Percentiles rank a stretch among this genome's conserved stretches.
Conservation (phyloP, 2,329 filamentous ascomycete genomes). For the Conoideocrella luteorostrata region DNA sequence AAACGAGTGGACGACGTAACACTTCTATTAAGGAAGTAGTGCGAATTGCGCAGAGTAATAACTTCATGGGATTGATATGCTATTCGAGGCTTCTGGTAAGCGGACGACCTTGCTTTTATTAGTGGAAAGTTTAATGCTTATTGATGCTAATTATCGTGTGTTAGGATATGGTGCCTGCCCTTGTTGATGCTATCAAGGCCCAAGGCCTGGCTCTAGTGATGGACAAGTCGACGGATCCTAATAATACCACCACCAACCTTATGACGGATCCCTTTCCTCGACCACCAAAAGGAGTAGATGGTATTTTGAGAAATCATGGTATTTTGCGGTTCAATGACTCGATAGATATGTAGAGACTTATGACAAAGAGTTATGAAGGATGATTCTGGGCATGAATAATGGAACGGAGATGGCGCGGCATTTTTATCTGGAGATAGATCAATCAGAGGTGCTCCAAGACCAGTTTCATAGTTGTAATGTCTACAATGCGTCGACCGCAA, state of each 20-base stretch:
- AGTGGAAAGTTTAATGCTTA: background rate
- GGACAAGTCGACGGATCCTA: conserved; percentile 64
- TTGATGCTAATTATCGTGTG: background rate
- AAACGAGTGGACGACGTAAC: conserved; percentile 61
- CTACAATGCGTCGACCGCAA: no score
- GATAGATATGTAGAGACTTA: conserved; percentile 57
- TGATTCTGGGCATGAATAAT: background rate
- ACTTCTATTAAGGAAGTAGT: conserved; percentile 94
- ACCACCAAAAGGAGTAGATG: conserved; percentile 78
- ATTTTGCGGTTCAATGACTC: conserved; percentile 90
- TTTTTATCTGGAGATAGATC: no score
- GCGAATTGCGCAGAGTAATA: conserved; percentile 87
- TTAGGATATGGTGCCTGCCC: conserved; percentile 84
- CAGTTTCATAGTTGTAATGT: no score
- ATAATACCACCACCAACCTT: conserved; percentile 29
- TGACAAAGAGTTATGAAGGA: background rate
- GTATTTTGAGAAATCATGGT: conserved; percentile 76
- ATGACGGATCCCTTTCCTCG: conserved; percentile 47
- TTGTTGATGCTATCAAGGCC: conserved; percentile 90
- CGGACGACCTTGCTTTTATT: conserved; percentile 13
- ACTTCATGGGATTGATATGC: conserved; percentile 96
- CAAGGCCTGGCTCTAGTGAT: conserved; percentile 87
- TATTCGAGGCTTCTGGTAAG: conserved; percentile 77
- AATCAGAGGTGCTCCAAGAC: no score
- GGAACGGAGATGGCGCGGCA: background rate